Percentiles rank a stretch among this genome's conserved stretches.
Conservation (phyloP, 2,329 filamentous ascomycete species). For the Sporothrix schenckii region DNA sequence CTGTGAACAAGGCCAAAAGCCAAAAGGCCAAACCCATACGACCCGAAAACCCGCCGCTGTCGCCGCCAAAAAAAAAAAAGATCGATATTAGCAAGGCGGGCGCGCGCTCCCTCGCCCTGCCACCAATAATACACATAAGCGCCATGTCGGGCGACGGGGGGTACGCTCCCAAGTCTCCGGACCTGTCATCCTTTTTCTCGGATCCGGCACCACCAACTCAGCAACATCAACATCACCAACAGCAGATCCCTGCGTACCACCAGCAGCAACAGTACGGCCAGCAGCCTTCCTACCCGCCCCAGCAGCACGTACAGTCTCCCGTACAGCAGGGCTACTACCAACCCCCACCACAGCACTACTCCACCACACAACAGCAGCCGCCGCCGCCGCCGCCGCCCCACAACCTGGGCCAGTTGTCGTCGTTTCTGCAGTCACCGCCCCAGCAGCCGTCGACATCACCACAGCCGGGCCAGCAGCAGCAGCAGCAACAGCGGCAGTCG, state of each 20-base stretch:
- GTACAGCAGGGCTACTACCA: conserved; percentile 34
- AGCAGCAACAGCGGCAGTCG: conserved; percentile 21
- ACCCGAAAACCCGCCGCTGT: neutral
- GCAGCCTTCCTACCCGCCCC: conserved; percentile 36
- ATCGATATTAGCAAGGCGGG: neutral
- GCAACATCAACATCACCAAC: conserved; percentile 32
- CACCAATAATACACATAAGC: neutral
- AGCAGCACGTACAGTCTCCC: conserved; percentile 37
- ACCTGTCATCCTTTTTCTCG: conserved; percentile 60
- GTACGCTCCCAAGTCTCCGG: conserved; percentile 62
- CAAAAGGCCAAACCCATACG: conserved; percentile 7
- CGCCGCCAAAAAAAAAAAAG: neutral
- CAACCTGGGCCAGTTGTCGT: conserved; percentile 21
- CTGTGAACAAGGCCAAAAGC: neutral
- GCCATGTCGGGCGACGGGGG: conserved; percentile 55
- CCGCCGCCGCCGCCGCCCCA: conserved; percentile 24
- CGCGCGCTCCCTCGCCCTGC: neutral
- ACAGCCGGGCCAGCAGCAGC: conserved; percentile 9
- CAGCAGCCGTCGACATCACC: conserved; percentile 35
- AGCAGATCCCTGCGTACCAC: conserved; percentile 39
- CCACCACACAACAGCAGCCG: conserved; percentile 26
- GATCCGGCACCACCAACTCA: conserved; percentile 40
- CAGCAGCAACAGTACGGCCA: conserved; percentile 40
- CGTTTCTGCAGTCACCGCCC: conserved; percentile 33
- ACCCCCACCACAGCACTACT: conserved; percentile 31